Base-by-base conservation (phyloP, 805 yeast species). In the Suhomyces xylopsoci region DNA sequence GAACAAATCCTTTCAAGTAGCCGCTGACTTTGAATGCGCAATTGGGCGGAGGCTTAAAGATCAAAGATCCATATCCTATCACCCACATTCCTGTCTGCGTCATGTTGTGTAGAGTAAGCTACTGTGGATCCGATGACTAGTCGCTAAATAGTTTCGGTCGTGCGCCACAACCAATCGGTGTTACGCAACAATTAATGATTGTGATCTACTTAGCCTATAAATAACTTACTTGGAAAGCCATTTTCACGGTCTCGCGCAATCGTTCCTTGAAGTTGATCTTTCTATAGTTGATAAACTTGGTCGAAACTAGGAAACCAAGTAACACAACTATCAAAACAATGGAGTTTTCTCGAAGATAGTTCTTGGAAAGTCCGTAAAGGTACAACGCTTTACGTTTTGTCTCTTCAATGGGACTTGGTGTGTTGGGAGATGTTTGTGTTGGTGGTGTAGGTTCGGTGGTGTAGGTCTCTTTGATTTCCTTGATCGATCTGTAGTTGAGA, bases 41-140 rank as follows among this genome's bases (percentile, higher is more conserved):
- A 58, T 80, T 78, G 14, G 93, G 92, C 0, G 97, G 97, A 0
- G 97, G 97, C 62, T 90, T 91, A 77, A 87, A 91, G 24, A 91
- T 84, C 49, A 91, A 74, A 0, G 96, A 88, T 1, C 97, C 97
- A 63, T 91, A 91, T 2, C 97, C 97, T 9, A 91, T 83, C 12
- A 91, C 79, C 96, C 96, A 92, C 53, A 84, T 66, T 0, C 84
- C 83, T 28, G 64, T 15, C 14, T 24, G 34, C 12, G 26, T 41
- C 50, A 47, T 51, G 44, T n/a, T 47, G 45, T 38, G 22, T 8
- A 19, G 24, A 19, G 42, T 8, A 17, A 10, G 10, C 12, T 20
- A 15, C 14, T 17, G 53, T n/a, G 43, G 32, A n/a, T 38, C 14
- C 10, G 24, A 38, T 17, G 24, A 17, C n/a, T 30, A 7, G 36